phyloP scores from a whole-genome alignment of 495 filamentous ascomycete genomes.

The Podospora tetraspora region DNA sequence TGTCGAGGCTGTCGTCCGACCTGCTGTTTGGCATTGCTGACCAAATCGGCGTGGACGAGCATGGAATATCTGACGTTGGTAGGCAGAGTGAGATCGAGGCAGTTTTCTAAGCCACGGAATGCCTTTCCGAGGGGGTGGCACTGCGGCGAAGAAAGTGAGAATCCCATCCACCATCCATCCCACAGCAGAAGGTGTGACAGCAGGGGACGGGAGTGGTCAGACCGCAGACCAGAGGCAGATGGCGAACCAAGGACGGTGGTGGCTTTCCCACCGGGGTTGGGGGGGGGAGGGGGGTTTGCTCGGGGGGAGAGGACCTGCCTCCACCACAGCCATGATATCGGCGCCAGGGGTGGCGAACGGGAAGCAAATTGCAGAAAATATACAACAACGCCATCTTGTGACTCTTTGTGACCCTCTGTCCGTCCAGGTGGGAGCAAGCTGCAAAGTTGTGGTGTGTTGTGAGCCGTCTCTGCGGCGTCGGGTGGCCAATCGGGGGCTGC shows the following conservation, averaged over 20 bases:
- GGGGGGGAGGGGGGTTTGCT: background rate
- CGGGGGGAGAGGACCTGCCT: slow-evolving; percentile 7
- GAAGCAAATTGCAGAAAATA: slow-evolving; percentile 31
- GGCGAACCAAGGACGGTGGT: background rate
- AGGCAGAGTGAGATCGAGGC: background rate
- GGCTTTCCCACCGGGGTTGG: background rate
- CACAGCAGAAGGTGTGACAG: slow-evolving; percentile 20
- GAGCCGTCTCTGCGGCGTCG: background rate
- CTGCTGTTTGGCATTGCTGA: background rate
- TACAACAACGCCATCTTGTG: slow-evolving; percentile 28
- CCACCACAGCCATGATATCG: slow-evolving; percentile 15
- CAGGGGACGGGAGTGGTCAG: slow-evolving; percentile 10
- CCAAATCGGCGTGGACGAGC: background rate
- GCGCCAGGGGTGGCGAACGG: slow-evolving; percentile 20
- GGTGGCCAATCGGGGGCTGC: background rate
- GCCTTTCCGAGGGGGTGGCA: background rate
- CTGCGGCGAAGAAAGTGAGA: background rate
- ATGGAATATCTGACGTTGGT: background rate
- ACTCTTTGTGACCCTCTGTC: slow-evolving; percentile 28
- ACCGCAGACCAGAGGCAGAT: background rate
- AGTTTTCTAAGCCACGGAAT: background rate
- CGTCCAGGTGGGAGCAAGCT: slow-evolving; percentile 22
- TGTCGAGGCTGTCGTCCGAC: background rate
- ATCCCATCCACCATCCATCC: slow-evolving; percentile 1
- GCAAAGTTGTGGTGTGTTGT: slow-evolving; percentile 1